These are phyloP conservation scores for Trypanosoma caninum DNA, from an alignment of 208 protist species.

Conservation along the genomic window DNA sequence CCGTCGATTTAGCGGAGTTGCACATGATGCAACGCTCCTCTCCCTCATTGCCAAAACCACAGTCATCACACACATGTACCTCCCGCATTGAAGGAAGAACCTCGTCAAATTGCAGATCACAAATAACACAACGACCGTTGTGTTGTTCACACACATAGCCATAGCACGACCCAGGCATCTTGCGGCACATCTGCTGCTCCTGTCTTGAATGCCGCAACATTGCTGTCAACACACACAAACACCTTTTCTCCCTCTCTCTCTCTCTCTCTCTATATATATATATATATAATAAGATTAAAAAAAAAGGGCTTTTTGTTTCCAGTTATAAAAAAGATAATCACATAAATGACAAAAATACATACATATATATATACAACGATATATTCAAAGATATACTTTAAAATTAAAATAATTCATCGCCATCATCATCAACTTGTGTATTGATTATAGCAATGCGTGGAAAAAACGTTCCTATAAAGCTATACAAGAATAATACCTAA, in stretches of 20 bases:
- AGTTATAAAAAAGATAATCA: no score
- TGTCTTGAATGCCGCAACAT: slow-evolving; percentile 84
- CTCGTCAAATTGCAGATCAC: slow-evolving; percentile 80
- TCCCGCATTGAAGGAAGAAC: slow-evolving; percentile 70
- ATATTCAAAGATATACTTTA: no score
- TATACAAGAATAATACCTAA: background rate
- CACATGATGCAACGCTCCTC: slow-evolving; percentile 88
- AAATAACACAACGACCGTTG: slow-evolving; percentile 89
- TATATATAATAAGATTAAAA: no score
- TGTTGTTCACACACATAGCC: slow-evolving; percentile 84
- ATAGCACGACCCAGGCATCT: slow-evolving; percentile 52
- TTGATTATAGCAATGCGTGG: background rate
- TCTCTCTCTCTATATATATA: no score
- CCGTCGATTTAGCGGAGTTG: slow-evolving; percentile 40
- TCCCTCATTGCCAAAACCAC: slow-evolving; percentile 66
- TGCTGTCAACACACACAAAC: no score
- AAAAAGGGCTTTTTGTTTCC: no score
- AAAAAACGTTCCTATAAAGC: background rate
- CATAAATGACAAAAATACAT: no score
- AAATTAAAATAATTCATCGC: no score
- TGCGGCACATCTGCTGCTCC: slow-evolving; percentile 90
- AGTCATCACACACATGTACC: slow-evolving; percentile 86
- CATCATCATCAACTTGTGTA: no score
- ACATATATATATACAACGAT: no score
- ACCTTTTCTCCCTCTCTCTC: no score